phyloP scores from a whole-genome alignment of 2,329 filamentous ascomycete genomes.

The Fusarium xylarioides region DNA sequence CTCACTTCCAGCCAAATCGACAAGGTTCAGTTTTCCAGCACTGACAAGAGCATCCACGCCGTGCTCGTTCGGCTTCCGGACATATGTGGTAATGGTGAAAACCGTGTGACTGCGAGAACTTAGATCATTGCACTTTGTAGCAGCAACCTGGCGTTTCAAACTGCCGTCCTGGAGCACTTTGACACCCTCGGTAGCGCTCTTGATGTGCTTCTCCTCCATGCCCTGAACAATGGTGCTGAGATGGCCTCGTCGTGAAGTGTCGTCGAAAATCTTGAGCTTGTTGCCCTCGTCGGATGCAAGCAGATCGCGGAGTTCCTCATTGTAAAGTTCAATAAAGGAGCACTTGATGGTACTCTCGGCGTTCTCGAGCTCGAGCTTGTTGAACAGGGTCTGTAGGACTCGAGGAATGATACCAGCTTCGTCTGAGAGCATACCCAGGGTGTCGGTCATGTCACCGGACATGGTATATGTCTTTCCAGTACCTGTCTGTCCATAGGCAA shows the following conservation, averaged over 20 bases:
- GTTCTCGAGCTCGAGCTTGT: slow-evolving; percentile 80
- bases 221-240: slow-evolving; percentile 90
- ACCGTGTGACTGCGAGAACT: slow-evolving; percentile 97
- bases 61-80: slow-evolving; percentile 81
- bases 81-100: slow-evolving; percentile 93
- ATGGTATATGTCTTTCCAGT: slow-evolving; percentile 99
- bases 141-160: slow-evolving; percentile 94
- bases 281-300: slow-evolving; percentile 81
- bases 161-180: slow-evolving; percentile 89
- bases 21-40: slow-evolving; percentile 92
- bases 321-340: slow-evolving; percentile 98
- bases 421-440: slow-evolving; percentile 84
- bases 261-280: slow-evolving; percentile 96
- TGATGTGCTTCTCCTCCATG: slow-evolving; percentile 96
- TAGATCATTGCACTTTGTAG: slow-evolving; percentile 99
- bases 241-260: slow-evolving; percentile 85
- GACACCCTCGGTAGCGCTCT: slow-evolving; percentile 84
- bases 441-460: slow-evolving; percentile 96
- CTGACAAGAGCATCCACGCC: slow-evolving; percentile 91
- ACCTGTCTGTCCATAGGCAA: slow-evolving; percentile 97
- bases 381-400: slow-evolving; percentile 86
- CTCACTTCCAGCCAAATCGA: slow-evolving; percentile 96
- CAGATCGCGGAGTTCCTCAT: slow-evolving; percentile 93
- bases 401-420: slow-evolving; percentile 95
- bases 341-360: slow-evolving; percentile 92